These are phyloP conservation scores for Gloeopeniophorella convolvens DNA, from an alignment of 768 basidiomycete species.

Conservation along the genomic window DNA sequence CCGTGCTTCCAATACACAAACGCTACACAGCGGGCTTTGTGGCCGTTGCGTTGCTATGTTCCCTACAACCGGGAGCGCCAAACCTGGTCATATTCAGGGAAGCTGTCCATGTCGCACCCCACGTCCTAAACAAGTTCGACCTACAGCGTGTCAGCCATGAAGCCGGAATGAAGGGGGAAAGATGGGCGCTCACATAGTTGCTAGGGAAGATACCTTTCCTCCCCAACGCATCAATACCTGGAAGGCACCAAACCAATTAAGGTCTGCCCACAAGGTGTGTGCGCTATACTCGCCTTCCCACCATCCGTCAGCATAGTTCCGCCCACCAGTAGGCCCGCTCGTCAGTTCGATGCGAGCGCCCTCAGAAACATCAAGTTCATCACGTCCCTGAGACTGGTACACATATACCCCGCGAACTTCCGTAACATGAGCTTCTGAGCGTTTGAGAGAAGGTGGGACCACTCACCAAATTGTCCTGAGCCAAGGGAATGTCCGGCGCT, in stretches of 20 bases:
- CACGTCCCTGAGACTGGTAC: constrained; percentile 66
- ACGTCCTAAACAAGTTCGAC: constrained; percentile 37
- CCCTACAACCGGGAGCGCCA: too few relatives aligned
- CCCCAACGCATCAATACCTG: constrained; percentile 56
- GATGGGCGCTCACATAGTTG: constrained; percentile 63
- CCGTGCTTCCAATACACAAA: too few relatives aligned
- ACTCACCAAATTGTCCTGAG: constrained; percentile 47
- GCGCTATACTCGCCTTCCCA: constrained; percentile 61
- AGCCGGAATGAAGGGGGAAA: constrained; percentile 14
- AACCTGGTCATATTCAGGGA: constrained; percentile 27
- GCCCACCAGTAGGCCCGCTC: constrained; percentile 52
- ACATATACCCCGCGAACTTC: constrained; percentile 78
- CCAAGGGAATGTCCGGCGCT: constrained; percentile 26
- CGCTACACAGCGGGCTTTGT: too few relatives aligned
- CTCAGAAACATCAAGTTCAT: constrained; percentile 58
- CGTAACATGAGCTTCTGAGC: constrained; percentile 8
- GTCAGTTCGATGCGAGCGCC: constrained; percentile 61
- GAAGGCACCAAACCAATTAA: constrained; percentile 23
- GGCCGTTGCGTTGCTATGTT: too few relatives aligned
- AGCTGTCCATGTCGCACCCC: constrained; percentile 9
- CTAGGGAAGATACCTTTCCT: constrained; percentile 80
- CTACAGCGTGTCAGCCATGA: constrained; percentile 28
- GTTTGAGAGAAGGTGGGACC: not conserved
- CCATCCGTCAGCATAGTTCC: constrained; percentile 73
- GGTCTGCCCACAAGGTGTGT: constrained; percentile 17